Percentiles rank a stretch among this genome's conserved stretches.
Conservation (phyloP, 495 filamentous ascomycete genomes). For the Podospora sp. region DNA sequence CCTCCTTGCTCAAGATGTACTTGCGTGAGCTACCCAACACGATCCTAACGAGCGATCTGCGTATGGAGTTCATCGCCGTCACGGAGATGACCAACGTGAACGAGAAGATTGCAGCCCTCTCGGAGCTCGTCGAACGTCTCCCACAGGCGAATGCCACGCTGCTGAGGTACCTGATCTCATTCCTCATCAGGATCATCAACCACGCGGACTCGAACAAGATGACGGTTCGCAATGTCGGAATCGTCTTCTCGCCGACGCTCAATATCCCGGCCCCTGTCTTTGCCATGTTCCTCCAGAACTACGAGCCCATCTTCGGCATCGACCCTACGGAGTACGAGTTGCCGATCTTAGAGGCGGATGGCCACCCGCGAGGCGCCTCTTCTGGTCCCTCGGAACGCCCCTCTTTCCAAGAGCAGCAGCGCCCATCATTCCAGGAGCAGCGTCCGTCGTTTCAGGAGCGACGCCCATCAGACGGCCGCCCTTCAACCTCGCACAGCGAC, state of each 20-base stretch:
- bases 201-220: conserved; percentile 94
- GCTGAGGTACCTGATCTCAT: conserved; percentile 78
- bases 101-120: conserved; percentile 82
- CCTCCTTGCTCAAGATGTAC: conserved; percentile 91
- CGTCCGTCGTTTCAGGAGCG: conserved; percentile 35
- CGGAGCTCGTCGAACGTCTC: conserved; percentile 79
- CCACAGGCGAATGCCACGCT: conserved; percentile 79
- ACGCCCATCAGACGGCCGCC: conserved; percentile 38
- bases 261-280: conserved; percentile 97
- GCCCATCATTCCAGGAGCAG: conserved; percentile 35
- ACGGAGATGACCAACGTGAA: conserved; percentile 75
- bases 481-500: conserved; percentile 46
- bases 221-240: conserved; percentile 95
- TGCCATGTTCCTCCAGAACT: conserved; percentile 90
- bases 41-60: conserved; percentile 86
- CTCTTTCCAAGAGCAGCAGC: conserved; percentile 32
- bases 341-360: conserved; percentile 33
- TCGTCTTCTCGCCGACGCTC: conserved; percentile 97
- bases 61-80: conserved; percentile 83
- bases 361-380: conserved; percentile 27
- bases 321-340: conserved; percentile 61
- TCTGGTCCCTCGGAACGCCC: neutral
- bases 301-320: conserved; percentile 79
- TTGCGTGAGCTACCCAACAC: conserved; percentile 88
- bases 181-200: conserved; percentile 85